phyloP scores from a whole-genome alignment of 805 yeast genomes.

The Wickerhamomyces hampshirensis region DNA sequence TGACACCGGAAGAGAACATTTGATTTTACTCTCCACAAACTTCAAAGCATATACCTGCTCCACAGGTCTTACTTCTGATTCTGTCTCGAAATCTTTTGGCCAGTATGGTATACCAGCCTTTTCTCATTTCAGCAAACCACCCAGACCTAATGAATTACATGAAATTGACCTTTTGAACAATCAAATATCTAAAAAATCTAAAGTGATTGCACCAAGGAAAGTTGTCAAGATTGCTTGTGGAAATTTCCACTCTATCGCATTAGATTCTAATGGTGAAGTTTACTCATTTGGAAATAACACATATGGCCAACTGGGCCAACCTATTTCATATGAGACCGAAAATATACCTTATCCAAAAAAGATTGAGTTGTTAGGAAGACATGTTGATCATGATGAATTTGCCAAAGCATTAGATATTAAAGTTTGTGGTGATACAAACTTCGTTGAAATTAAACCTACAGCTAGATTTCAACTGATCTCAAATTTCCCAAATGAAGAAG shows the following conservation, averaged over 20 bases:
- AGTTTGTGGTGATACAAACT: conserved; percentile 71
- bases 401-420: conserved; percentile 48
- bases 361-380: conserved; percentile 36
- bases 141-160: conserved; percentile 41
- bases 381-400: conserved; percentile 36
- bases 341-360: conserved; percentile 65
- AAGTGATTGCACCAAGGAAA: conserved; percentile 31
- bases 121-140: conserved; percentile 59
- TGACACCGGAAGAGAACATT: conserved; percentile 61
- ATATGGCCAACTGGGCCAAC: conserved; percentile 79
- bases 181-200: conserved; percentile 13
- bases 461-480: conserved; percentile 23
- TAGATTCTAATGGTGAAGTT: conserved; percentile 62
- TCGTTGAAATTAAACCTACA: conserved; percentile 37
- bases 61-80: conserved; percentile 39
- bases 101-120: conserved; percentile 79
- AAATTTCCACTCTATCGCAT: conserved; percentile 61
- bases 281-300: conserved; percentile 85
- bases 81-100: conserved; percentile 45
- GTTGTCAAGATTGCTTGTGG: conserved; percentile 70
- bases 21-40: conserved; percentile 32
- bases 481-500: conserved; percentile 12
- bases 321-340: conserved; percentile 61
- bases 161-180: conserved; percentile 58
- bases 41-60: conserved; percentile 30